Evolutionary conservation across 1,284 basidiomycete species (phyloP).

Genomic region (Coriolopsis trogii): DNA sequence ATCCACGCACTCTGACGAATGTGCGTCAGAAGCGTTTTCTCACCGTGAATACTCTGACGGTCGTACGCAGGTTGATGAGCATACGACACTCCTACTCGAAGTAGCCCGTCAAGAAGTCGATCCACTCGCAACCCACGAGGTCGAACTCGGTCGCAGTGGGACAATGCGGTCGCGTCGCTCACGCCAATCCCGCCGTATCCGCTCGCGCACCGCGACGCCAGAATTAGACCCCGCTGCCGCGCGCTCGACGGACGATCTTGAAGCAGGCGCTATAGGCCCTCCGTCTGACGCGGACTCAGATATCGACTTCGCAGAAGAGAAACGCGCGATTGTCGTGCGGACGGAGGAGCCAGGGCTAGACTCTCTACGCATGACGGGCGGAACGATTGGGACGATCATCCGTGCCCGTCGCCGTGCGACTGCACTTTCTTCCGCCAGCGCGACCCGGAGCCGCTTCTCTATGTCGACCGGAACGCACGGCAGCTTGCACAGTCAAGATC

Average conservation of each 20-base stretch:
- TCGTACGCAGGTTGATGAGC: conserved; percentile 28
- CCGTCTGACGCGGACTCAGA: conserved; percentile 20
- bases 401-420: conserved; percentile 30
- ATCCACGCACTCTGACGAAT: conserved; percentile 45
- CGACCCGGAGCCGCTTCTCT: conserved; percentile 17
- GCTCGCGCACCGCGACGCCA: conserved; percentile 10
- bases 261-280: conserved; percentile 9
- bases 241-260: conserved; percentile 18
- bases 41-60: not conserved
- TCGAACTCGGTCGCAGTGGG: conserved; percentile 23
- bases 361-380: conserved; percentile 32
- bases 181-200: conserved; percentile 15
- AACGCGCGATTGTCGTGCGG: conserved; percentile 29
- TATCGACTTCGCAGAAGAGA: conserved; percentile 25
- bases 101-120: conserved; percentile 33
- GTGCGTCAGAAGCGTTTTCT: conserved; percentile 13
- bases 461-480: conserved; percentile 4
- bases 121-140: conserved; percentile 24
- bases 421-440: conserved; percentile 28
- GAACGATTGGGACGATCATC: conserved; percentile 32
- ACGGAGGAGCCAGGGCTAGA: conserved; percentile 34
- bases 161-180: conserved; percentile 31
- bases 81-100: conserved; percentile 32
- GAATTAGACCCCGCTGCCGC: conserved; percentile 13
- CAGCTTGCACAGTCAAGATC: conserved; percentile 15